These are phyloP conservation scores for Arbutus unedo DNA, from an alignment of 148 eudicot genomes.

Conservation along the genomic window DNA sequence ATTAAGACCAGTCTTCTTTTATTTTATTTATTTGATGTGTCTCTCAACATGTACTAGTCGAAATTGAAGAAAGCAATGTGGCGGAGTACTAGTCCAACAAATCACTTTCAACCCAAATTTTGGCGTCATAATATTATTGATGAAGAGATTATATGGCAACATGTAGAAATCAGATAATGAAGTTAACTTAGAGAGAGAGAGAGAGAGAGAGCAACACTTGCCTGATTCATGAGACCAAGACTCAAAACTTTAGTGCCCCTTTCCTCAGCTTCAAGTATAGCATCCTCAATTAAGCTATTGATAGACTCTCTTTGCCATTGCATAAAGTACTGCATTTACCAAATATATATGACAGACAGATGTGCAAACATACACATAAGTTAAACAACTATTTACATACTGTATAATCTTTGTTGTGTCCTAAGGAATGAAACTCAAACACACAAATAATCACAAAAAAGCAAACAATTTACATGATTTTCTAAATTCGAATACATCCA, in stretches of 20 bases:
- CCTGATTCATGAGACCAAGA: constrained; percentile 43
- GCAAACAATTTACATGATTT: no score
- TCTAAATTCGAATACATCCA: no score
- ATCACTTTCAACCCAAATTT: not conserved
- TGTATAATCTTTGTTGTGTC: no score
- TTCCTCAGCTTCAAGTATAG: constrained; percentile 27
- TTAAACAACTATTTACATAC: no score
- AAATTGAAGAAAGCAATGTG: no score
- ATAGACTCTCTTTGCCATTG: constrained; percentile 28
- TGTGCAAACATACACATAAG: not conserved
- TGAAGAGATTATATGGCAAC: not conserved
- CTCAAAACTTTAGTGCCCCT: constrained; percentile 26
- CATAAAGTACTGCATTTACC: constrained; percentile 11
- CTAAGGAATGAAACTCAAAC: no score
- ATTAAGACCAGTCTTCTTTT: no score
- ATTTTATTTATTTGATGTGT: no score
- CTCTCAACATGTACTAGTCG: no score
- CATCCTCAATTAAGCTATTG: constrained; percentile 31
- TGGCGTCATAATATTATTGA: no score
- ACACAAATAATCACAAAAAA: no score
- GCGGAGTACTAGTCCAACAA: no score
- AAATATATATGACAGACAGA: not conserved
- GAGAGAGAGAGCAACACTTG: constrained; percentile 7
- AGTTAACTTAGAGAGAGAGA: not conserved
- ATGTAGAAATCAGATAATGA: not conserved